Percentiles rank a stretch among this genome's conserved stretches.
Evolutionary conservation across 2,329 filamentous ascomycete genomes (phyloP).

Genomic region (Phialophora verrucosa): DNA sequence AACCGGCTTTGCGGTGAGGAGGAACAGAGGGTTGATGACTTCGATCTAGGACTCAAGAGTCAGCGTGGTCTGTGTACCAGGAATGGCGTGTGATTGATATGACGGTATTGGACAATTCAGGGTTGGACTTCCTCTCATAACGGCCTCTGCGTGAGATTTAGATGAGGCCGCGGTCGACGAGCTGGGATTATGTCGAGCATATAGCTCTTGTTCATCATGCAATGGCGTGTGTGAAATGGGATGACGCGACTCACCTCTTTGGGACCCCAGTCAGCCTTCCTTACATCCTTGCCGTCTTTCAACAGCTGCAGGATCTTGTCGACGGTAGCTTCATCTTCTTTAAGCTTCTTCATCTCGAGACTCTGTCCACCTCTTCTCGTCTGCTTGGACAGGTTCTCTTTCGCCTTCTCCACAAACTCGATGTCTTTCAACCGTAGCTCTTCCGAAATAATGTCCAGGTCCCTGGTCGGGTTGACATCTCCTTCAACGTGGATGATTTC

Average conservation of each 20-base stretch:
- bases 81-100: constrained; percentile 16
- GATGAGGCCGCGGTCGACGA: constrained; percentile 85
- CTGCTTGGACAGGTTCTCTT: constrained; percentile 91
- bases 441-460: constrained; percentile 95
- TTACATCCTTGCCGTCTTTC: constrained; percentile 88
- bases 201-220: constrained; percentile 98
- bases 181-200: constrained; percentile 98
- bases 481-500: constrained; percentile 99
- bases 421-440: constrained; percentile 93
- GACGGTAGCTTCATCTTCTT: constrained; percentile 90
- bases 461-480: constrained; percentile 92
- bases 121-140: constrained; percentile 83
- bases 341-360: constrained; percentile 96
- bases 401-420: constrained; percentile 95
- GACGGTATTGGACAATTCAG: constrained; percentile 59
- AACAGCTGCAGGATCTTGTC: constrained; percentile 86
- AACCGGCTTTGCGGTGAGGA: constrained; percentile 94
- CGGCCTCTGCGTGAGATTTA: constrained; percentile 73
- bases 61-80: constrained; percentile 28
- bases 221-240: constrained; percentile 35
- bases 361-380: constrained; percentile 92
- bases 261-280: constrained; percentile 84
- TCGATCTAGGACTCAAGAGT: constrained; percentile 70
- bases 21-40: constrained; percentile 93
- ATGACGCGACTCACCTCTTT: constrained; percentile 74